These are phyloP conservation scores for Leccinum holopus DNA, from an alignment of 1,284 basidiomycete genomes.

Conservation along the genomic window DNA sequence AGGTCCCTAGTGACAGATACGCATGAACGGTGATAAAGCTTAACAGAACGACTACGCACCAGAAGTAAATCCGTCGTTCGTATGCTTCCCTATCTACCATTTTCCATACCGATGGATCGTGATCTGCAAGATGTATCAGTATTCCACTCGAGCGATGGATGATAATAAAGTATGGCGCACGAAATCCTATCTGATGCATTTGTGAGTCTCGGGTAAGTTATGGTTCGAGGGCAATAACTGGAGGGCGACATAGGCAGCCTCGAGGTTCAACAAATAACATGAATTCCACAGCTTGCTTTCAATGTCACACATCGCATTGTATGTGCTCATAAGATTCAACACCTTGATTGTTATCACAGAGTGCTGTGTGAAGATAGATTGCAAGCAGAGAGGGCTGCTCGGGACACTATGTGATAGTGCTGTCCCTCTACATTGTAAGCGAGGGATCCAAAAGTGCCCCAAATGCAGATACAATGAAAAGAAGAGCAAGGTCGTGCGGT, in stretches of 20 bases:
- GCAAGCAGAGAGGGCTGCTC: slow-evolving; percentile 45
- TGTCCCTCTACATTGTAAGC: slow-evolving; percentile 54
- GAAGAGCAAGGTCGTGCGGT: slow-evolving; percentile 50
- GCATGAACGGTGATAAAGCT: not conserved
- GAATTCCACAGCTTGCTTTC: slow-evolving; percentile 49
- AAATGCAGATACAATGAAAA: slow-evolving; percentile 50
- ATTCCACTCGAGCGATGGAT: not conserved
- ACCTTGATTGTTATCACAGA: slow-evolving; percentile 50
- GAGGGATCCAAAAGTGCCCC: slow-evolving; percentile 50
- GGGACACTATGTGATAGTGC: slow-evolving; percentile 51
- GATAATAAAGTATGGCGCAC: slow-evolving; percentile 32
- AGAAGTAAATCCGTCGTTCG: slow-evolving; percentile 53
- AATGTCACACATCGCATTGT: slow-evolving; percentile 53
- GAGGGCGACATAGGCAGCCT: slow-evolving; percentile 44
- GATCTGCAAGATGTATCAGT: slow-evolving; percentile 37
- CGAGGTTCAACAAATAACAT: slow-evolving; percentile 45
- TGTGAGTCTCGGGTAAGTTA: not conserved
- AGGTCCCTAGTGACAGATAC: slow-evolving; percentile 28
- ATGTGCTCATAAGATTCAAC: slow-evolving; percentile 52
- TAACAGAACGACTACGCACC: slow-evolving; percentile 25
- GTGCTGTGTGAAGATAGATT: slow-evolving; percentile 42
- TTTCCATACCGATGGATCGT: slow-evolving; percentile 55
- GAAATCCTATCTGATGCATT: slow-evolving; percentile 45
- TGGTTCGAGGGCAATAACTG: slow-evolving; percentile 34
- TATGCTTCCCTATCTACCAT: slow-evolving; percentile 51